Evolutionary conservation across 345 rosid species (phyloP), one percentile per base, ranked within the genome.

Genomic region (Euphorbia lathyris): DNA sequence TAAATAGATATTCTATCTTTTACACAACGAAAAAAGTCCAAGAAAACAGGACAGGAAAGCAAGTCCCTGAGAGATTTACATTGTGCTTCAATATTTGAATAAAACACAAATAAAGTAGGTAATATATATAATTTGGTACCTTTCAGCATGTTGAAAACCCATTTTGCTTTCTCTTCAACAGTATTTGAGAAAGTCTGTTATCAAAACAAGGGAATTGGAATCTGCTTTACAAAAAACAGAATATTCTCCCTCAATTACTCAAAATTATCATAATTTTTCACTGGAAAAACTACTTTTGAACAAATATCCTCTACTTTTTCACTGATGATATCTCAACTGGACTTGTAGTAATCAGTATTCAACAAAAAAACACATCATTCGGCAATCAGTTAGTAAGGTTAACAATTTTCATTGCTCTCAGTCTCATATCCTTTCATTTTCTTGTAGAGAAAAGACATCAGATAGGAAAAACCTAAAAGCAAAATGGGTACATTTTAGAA

Each of bases 131-230:
- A 29, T 30, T 60, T 13, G 25, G 10, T 73, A 93, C 97, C 98
- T 88, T 91, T 93, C 67, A 93, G 88, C 85, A 88, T 93, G 92
- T 88, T 92, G 85, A 95, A 91, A 68, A 95, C 69, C 99, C 97
- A 92, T 83, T 86, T 95, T 19, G 97, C 97, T 81, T 95, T 92
- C 85, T 95, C 97, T 83, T 94, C 97, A 62, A 95, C 97, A 9
- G 97, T 85, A 71, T 58, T 88, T 23, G 99, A 95, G 81, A 95
- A 77, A 62, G 85, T 82, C 99, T 95, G 92, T 73, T 73, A 72
- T 42, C 60, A 48, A 25, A 48, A 66, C 50, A 59, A 53, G 52
- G 30, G 47, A 17, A 40, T 69, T 45, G 34, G 65, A 58, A 68
- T 65, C 5, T 59, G 63, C 69, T 38, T 23, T 14, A 43, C 34